These are phyloP conservation scores for Vanilla planifolia DNA, from an alignment of 106 monocot species.

Conservation along the genomic window DNA sequence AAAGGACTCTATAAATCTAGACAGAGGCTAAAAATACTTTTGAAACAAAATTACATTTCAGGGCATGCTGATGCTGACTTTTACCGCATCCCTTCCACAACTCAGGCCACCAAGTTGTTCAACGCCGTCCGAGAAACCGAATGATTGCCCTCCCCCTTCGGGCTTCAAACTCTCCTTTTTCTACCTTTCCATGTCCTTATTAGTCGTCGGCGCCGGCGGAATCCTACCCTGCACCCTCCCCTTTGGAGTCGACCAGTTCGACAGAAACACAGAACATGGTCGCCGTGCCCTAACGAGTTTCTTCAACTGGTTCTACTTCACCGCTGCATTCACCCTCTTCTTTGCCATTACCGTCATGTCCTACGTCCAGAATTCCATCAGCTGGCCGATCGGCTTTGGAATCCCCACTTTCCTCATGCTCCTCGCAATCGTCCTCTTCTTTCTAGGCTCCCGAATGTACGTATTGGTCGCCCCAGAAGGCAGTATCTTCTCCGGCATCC, in stretches of 20 bases:
- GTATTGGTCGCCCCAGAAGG: slow-evolving; percentile 6
- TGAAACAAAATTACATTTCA: neutral
- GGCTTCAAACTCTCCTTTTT: slow-evolving; percentile 6
- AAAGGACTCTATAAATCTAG: no score
- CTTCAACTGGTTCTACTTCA: slow-evolving; percentile 75
- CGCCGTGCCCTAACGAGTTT: slow-evolving; percentile 29
- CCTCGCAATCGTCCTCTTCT: slow-evolving; percentile 1
- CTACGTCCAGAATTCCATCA: slow-evolving; percentile 48
- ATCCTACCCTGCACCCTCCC: slow-evolving; percentile 31
- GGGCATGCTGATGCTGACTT: slow-evolving; percentile 24
- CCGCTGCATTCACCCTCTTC: slow-evolving; percentile 25
- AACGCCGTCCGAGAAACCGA: neutral
- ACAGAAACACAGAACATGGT: slow-evolving; percentile 6
- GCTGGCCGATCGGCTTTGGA: slow-evolving; percentile 48
- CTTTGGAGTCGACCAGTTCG: slow-evolving; percentile 39
- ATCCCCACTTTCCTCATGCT: slow-evolving; percentile 20
- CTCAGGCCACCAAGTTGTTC: slow-evolving; percentile 19
- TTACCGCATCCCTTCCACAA: slow-evolving; percentile 14
- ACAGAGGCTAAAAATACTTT: no score
- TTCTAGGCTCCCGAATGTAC: neutral
- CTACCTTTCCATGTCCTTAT: slow-evolving; percentile 2
- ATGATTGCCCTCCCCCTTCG: neutral
- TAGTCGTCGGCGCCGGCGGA: slow-evolving; percentile 30
- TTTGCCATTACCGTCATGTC: slow-evolving; percentile 33
- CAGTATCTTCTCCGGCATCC: slow-evolving; percentile 15